Evolutionary conservation across 139 green algal genomes (phyloP).

Genomic region (Volvox reticuliferus): DNA sequence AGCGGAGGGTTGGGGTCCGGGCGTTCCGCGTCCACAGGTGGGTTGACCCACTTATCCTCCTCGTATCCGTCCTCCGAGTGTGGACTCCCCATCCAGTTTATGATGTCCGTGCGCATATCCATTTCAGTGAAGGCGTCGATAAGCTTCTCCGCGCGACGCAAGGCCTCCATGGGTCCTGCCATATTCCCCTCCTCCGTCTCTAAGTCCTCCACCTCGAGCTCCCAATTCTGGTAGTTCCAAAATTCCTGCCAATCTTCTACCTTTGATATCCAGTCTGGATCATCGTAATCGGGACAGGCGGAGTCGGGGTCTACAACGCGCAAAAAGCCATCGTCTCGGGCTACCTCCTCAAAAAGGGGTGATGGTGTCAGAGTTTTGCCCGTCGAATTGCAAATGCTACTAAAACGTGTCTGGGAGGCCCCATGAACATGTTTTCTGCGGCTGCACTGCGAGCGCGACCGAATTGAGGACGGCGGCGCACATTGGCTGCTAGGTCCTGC

Average conservation of each 20-base stretch:
- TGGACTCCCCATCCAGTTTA: conserved; percentile 32
- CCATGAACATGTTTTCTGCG: neutral
- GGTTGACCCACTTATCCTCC: conserved; percentile 36
- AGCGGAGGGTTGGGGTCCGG: conserved; percentile 26
- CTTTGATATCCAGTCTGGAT: conserved; percentile 57
- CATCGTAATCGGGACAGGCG: conserved; percentile 46
- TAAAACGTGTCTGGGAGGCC: neutral
- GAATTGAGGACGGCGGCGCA: neutral
- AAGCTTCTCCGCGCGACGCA: conserved; percentile 36
- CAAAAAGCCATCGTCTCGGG: conserved; percentile 6
- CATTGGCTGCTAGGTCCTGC: conserved; percentile 22
- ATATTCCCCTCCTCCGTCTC: conserved; percentile 41
- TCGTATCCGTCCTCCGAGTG: conserved; percentile 30
- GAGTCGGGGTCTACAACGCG: neutral
- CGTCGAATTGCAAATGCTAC: neutral
- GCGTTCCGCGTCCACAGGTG: conserved; percentile 30
- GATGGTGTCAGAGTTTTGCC: conserved; percentile 46
- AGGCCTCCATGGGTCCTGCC: neutral
- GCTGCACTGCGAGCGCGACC: neutral
- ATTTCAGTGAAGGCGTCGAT: conserved; percentile 15
- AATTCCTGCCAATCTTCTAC: conserved; percentile 61
- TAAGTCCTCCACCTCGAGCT: conserved; percentile 44
- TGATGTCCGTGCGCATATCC: conserved; percentile 36
- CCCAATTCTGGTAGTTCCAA: conserved; percentile 51
- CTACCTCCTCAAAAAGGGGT: conserved; percentile 24